These are phyloP conservation scores for Paecilomyces niveus DNA, from an alignment of 2,329 filamentous ascomycete genomes.

Conservation along the genomic window DNA sequence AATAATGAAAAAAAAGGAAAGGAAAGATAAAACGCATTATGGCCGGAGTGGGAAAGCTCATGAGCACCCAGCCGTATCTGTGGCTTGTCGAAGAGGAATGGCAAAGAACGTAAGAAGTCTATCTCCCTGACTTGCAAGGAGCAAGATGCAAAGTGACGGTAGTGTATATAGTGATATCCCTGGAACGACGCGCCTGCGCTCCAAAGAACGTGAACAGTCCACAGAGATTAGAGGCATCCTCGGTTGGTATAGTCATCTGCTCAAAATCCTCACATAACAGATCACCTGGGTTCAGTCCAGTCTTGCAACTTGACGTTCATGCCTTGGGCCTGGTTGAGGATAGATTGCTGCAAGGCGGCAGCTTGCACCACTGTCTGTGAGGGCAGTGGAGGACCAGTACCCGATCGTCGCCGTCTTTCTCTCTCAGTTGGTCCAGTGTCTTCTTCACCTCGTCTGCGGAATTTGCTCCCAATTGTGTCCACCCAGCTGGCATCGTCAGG, in stretches of 20 bases:
- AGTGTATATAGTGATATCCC: not conserved
- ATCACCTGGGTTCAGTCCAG: slow-evolving; percentile 25
- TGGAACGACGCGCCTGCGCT: not conserved
- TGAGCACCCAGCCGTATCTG: not conserved
- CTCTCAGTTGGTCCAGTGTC: slow-evolving; percentile 44
- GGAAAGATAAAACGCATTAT: slow-evolving; percentile 3
- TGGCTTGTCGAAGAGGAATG: not conserved
- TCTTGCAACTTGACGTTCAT: slow-evolving; percentile 32
- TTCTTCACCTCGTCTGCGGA: slow-evolving; percentile 43
- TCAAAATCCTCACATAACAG: not conserved
- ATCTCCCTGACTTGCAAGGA: not conserved
- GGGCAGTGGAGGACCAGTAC: slow-evolving; percentile 49
- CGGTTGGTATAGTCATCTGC: not conserved
- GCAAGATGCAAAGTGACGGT: not conserved
- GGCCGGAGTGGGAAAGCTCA: not conserved
- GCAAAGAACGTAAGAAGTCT: not conserved
- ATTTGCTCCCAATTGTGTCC: slow-evolving; percentile 54
- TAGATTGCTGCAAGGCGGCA: slow-evolving; percentile 26
- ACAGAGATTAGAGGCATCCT: not conserved
- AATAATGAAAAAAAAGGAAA: not conserved
- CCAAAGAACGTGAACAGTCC: not conserved
- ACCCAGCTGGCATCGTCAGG: slow-evolving; percentile 62
- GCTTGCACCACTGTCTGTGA: slow-evolving; percentile 30
- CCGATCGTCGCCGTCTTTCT: slow-evolving; percentile 54
- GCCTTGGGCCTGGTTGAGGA: slow-evolving; percentile 19